phyloP scores from a whole-genome alignment of 2,329 filamentous ascomycete genomes.

The Ophiostoma australiae region DNA sequence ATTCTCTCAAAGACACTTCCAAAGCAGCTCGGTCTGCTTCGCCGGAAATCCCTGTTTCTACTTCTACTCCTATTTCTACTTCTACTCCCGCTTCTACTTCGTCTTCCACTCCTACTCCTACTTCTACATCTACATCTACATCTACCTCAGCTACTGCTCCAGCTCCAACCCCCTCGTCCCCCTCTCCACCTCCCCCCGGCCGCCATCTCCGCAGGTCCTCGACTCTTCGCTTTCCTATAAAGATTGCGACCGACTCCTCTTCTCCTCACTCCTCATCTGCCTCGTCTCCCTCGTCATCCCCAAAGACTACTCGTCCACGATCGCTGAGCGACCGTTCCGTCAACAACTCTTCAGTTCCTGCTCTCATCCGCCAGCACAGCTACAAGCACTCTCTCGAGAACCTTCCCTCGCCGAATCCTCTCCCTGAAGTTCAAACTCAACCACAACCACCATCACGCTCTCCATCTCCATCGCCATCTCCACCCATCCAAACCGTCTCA shows the following conservation, averaged over 20 bases:
- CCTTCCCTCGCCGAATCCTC: slow-evolving; percentile 23
- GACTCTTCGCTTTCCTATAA: slow-evolving; percentile 27
- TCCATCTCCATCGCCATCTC: not conserved
- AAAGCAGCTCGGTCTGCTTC: not conserved
- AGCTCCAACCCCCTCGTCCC: slow-evolving; percentile 15
- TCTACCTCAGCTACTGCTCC: not conserved
- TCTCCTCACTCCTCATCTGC: not conserved
- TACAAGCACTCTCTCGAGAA: slow-evolving; percentile 25
- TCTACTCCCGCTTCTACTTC: not conserved
- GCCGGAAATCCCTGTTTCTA: slow-evolving; percentile 11
- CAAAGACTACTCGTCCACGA: slow-evolving; percentile 23
- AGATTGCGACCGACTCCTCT: slow-evolving; percentile 24
- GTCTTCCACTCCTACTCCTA: no score
- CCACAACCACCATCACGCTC: not conserved
- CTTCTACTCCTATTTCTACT: not conserved
- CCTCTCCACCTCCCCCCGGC: slow-evolving; percentile 17
- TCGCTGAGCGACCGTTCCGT: slow-evolving; percentile 26
- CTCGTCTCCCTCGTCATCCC: slow-evolving; percentile 18
- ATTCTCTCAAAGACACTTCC: not conserved
- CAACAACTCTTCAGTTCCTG: slow-evolving; percentile 18
- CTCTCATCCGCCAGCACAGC: slow-evolving; percentile 22
- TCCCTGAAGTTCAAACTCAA: not conserved
- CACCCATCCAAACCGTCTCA: not conserved
- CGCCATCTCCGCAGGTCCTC: slow-evolving; percentile 26
- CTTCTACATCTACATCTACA: no score